phyloP scores from a whole-genome alignment of 495 filamentous ascomycete genomes.

The Neurospora pannonica region DNA sequence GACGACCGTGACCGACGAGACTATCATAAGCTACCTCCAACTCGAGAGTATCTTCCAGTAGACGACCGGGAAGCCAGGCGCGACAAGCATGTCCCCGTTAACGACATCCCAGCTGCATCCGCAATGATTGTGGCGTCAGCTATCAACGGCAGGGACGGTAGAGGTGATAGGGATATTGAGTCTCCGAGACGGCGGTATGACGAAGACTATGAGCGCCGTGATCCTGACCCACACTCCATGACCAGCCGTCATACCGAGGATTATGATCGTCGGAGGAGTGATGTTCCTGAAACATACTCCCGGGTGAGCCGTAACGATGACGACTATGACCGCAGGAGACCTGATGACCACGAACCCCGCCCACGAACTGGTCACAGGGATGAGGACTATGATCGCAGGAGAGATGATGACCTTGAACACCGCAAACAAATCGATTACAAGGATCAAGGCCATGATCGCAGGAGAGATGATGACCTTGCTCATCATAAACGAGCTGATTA shows the following conservation, averaged over 20 bases:
- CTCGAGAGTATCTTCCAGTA: background rate
- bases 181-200: background rate
- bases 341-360: slow-evolving; percentile 5
- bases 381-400: slow-evolving; percentile 13
- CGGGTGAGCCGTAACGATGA: slow-evolving; percentile 8
- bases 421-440: slow-evolving; percentile 1
- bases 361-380: slow-evolving; percentile 1
- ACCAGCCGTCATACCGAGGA: background rate
- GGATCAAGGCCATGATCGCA: background rate
- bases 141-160: background rate
- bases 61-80: background rate
- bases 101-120: background rate
- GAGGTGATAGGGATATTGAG: background rate
- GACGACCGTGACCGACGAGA: slow-evolving; percentile 11
- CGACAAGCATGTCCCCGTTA: background rate
- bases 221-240: background rate
- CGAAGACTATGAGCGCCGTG: background rate
- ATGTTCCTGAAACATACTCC: background rate
- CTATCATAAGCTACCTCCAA: background rate
- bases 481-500: background rate
- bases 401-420: slow-evolving; percentile 8
- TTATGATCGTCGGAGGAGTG: background rate
- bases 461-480: slow-evolving; percentile 4
- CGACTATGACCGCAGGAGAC: slow-evolving; percentile 11
- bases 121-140: background rate